A percentile compares a stretch with the other conserved stretches of the same genome.
These are phyloP conservation scores for Ceratobasidium sp. DNA, from an alignment of 1,284 basidiomycete genomes.

Conservation along the genomic window DNA sequence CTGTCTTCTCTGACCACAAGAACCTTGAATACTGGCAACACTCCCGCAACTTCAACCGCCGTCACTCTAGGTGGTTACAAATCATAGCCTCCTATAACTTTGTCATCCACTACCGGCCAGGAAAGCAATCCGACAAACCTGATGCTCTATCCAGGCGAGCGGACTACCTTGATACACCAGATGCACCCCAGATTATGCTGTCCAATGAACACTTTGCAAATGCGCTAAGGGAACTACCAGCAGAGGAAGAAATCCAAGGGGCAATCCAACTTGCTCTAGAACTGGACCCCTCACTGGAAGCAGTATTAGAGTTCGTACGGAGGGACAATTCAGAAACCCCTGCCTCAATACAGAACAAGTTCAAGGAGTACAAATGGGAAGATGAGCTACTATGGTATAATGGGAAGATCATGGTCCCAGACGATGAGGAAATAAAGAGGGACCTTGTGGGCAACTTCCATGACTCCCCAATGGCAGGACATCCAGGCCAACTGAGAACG, in stretches of 20 bases:
- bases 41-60: not conserved
- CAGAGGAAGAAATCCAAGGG: no score
- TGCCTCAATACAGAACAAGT: not conserved
- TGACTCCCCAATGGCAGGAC: conserved; percentile 40
- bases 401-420: conserved; percentile 42
- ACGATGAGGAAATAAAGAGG: conserved; percentile 30
- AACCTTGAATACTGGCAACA: conserved; percentile 58
- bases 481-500: conserved; percentile 39
- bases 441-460: conserved; percentile 13
- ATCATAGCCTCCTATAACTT: conserved; percentile 47
- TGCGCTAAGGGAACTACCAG: no score
- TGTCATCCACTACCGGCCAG: conserved; percentile 48
- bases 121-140: conserved; percentile 45
- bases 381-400: conserved; percentile 31
- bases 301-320: no score
- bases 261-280: no score
- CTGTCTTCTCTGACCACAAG: conserved; percentile 58
- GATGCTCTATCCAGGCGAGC: conserved; percentile 49
- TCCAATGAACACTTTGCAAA: no score
- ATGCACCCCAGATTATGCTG: conserved; percentile 17
- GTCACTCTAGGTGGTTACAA: conserved; percentile 49
- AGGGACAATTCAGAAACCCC: no score
- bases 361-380: not conserved
- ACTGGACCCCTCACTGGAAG: no score
- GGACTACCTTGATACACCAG: conserved; percentile 39